Evolutionary conservation across 805 yeast species (phyloP).

Genomic region (Candida michaelii): DNA sequence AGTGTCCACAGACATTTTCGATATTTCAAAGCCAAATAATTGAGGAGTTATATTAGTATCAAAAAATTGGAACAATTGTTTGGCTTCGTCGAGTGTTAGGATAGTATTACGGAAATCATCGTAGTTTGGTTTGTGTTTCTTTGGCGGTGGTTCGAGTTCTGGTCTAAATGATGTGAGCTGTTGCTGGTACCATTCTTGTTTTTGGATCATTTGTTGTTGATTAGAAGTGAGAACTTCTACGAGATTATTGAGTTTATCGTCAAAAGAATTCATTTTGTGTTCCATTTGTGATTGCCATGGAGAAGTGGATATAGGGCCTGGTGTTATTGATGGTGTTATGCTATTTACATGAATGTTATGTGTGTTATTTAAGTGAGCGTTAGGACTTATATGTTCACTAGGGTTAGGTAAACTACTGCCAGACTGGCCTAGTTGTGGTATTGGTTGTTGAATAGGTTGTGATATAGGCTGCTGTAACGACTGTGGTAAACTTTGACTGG

Average conservation of each 20-base stretch:
- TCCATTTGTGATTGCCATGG: conserved; percentile 38
- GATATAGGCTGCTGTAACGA: background rate
- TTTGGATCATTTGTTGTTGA: conserved; percentile 28
- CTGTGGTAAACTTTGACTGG: background rate
- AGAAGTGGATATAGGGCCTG: background rate
- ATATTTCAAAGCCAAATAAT: conserved; percentile 62
- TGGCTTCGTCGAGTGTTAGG: conserved; percentile 41
- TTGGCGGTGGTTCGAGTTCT: conserved; percentile 6
- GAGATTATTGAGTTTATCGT: conserved; percentile 36
- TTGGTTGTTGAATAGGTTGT: background rate
- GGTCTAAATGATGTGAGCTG: background rate
- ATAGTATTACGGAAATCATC: conserved; percentile 39
- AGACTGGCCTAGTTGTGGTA: background rate
- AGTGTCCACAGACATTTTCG: conserved; percentile 46
- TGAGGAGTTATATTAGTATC: conserved; percentile 59
- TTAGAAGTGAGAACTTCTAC: conserved; percentile 35
- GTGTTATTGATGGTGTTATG: background rate
- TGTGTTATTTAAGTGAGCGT: background rate
- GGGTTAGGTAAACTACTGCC: too few species aligned
- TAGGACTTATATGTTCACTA: background rate
- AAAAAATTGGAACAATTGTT: conserved; percentile 51
- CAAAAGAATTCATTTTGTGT: conserved; percentile 34
- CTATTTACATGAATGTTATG: background rate
- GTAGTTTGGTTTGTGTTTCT: conserved; percentile 11
- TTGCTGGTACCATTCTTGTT: conserved; percentile 12